Evolutionary conservation across 345 rosid genomes (phyloP), one percentile per base, ranked within the genome.

Genomic region (Salix purpurea): DNA sequence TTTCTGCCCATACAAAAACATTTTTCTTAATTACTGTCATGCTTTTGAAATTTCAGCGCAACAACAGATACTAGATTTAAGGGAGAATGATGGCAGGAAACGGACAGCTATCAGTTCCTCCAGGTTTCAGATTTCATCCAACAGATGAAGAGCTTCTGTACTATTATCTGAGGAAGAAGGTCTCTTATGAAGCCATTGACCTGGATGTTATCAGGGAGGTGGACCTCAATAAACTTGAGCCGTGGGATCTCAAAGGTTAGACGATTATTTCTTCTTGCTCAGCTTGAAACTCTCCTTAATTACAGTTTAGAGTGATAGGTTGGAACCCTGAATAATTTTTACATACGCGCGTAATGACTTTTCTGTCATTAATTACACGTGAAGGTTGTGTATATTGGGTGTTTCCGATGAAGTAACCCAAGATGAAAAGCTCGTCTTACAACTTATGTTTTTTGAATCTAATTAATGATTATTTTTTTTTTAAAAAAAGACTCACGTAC

Each of bases 191-290:
- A 80, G 91, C 96, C 69, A 93, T 93, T 67, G 97, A 96, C 74
- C 92, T 96, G 4, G 98, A 96, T 72, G 99, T 96, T 60, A 96
- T 96, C 32, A 90, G 94, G 74, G 99, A 96, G 79, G 91, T 96
- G 54, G 99, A 96, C 80, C 99, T 96, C 84, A 96, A 96, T 89
- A 96, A 89, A 81, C 94, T 96, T 36, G 98, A 96, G 88, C 99
- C 99, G 23, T 96, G 99, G 99, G 99, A 96, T 79, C 98, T 96
- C 76, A 93, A 87, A 93, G 98, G 99, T 95, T 42, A 40, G 77
- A 36, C 18, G 24, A 30, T 40, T 12, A 26, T 18, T 30, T 40
- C 42, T 24, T 18, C 13, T 24, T 4, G 13, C 11, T 39, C 5
- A 7, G 10, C 65, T 73, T 24, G 7, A 11, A 64, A 42, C 7